These are phyloP conservation scores for Suillus variegatus DNA, from an alignment of 768 basidiomycete species.

Conservation along the genomic window DNA sequence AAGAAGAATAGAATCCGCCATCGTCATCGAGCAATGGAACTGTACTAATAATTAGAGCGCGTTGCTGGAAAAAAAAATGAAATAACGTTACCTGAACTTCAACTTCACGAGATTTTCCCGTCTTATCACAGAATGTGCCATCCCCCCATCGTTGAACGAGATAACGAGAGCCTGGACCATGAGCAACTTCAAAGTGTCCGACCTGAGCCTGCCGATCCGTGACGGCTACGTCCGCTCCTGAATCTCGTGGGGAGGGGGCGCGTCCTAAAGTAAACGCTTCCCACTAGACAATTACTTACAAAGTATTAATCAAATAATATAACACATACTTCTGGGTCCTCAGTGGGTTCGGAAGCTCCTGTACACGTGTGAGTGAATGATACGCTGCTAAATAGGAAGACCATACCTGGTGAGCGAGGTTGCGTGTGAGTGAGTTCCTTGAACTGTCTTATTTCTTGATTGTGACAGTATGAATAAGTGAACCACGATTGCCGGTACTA, in stretches of 20 bases:
- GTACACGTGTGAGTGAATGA: conserved; percentile 25
- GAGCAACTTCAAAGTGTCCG: conserved; percentile 75
- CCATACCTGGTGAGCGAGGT: conserved; percentile 63
- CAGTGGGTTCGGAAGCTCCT: conserved; percentile 79
- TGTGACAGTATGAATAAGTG: conserved; percentile 97
- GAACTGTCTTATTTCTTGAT: conserved; percentile 94
- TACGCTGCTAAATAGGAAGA: background rate
- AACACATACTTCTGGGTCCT: conserved; percentile 76
- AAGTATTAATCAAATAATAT: conserved; percentile 25
- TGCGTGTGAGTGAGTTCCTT: conserved; percentile 73
- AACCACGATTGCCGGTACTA: conserved; percentile 93
- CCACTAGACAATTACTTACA: conserved; percentile 48
- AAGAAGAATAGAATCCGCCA: conserved; percentile 86
- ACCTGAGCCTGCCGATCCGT: conserved; percentile 65
- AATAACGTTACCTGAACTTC: conserved; percentile 81
- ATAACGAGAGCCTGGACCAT: conserved; percentile 81
- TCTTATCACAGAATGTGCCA: conserved; percentile 93
- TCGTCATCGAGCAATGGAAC: conserved; percentile 97
- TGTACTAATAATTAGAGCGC: conserved; percentile 31
- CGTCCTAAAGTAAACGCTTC: conserved; percentile 78
- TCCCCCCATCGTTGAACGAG: conserved; percentile 91
- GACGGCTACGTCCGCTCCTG: conserved; percentile 64
- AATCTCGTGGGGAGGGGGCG: conserved; percentile 60
- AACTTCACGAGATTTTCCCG: conserved; percentile 81
- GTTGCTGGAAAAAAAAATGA: conserved; percentile 7